These are phyloP conservation scores for Stereocaulon alpinum DNA, from an alignment of 495 filamentous ascomycete species.

Conservation along the genomic window DNA sequence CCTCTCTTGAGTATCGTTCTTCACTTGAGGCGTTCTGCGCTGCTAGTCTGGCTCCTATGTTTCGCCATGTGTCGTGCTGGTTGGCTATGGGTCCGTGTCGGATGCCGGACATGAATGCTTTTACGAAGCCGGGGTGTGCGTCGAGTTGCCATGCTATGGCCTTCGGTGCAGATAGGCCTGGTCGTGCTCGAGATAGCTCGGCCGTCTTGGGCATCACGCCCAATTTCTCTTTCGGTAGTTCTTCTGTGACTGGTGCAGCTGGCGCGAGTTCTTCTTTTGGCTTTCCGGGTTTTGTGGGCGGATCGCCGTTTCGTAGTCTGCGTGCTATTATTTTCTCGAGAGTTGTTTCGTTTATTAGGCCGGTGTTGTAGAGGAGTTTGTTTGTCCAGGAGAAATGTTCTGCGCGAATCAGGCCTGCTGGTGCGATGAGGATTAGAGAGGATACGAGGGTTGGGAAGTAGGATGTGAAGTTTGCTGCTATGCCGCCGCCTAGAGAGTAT, in stretches of 20 bases:
- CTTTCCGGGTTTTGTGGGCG: constrained; percentile 26
- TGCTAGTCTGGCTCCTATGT: constrained; percentile 41
- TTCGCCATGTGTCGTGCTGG: constrained; percentile 46
- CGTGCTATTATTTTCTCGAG: constrained; percentile 11
- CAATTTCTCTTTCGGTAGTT: constrained; percentile 26
- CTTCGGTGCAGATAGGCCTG: constrained; percentile 34
- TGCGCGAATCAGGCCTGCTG: constrained; percentile 58
- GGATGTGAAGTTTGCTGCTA: constrained; percentile 62
- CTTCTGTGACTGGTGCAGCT: constrained; percentile 31
- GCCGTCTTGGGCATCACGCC: constrained; percentile 17
- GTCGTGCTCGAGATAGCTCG: constrained; percentile 35
- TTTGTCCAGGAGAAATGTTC: constrained; percentile 50
- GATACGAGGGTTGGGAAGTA: constrained; percentile 58
- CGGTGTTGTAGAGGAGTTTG: constrained; percentile 49
- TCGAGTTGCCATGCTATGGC: constrained; percentile 47
- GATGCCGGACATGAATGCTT: constrained; percentile 49
- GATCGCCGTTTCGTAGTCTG: constrained; percentile 16
- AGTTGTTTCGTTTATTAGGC: constrained; percentile 44
- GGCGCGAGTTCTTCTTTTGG: constrained; percentile 20
- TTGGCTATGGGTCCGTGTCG: constrained; percentile 44
- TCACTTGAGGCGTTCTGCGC: constrained; percentile 29
- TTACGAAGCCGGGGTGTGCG: constrained; percentile 44
- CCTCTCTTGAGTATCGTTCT: constrained; percentile 18
- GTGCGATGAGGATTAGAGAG: constrained; percentile 62
- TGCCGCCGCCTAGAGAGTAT: constrained; percentile 77